Evolutionary conservation across 495 filamentous ascomycete genomes (phyloP).

Genomic region (Daldinia childiae): DNA sequence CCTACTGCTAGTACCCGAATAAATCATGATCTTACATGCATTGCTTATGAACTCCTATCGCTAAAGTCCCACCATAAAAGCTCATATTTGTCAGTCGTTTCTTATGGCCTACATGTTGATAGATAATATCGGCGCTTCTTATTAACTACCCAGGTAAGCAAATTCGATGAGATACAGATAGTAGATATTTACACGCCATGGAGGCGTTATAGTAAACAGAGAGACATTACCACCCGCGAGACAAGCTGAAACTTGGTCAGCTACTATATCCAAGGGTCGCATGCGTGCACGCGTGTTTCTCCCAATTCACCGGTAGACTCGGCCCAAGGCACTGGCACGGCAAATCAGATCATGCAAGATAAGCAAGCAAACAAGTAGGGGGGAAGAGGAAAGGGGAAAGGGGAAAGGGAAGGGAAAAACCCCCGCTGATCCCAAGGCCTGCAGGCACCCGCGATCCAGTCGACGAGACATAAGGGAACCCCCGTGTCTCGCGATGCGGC

Average conservation of each 20-base stretch:
- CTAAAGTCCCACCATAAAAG: not conserved
- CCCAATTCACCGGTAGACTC: slow-evolving; percentile 34
- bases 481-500: slow-evolving; percentile 36
- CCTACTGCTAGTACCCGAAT: no score
- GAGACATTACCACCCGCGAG: not conserved
- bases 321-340: slow-evolving; percentile 26
- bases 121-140: not conserved
- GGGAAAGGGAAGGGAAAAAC: not conserved
- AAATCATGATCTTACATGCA: no score
- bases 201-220: not conserved
- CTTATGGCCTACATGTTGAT: not conserved
- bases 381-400: not conserved
- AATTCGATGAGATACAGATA: not conserved
- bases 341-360: slow-evolving; percentile 2
- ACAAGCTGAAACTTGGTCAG: not conserved
- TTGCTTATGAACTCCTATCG: not conserved
- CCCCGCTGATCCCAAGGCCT: not conserved
- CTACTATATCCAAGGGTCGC: not conserved
- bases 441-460: slow-evolving; percentile 15
- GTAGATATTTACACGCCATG: not conserved
- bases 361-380: not conserved
- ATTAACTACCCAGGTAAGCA: not conserved
- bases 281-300: slow-evolving; percentile 7
- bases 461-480: slow-evolving; percentile 27
- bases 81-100: not conserved